Evolutionary conservation across 1,284 basidiomycete genomes (phyloP), one percentile per base, ranked within the genome.

Genomic region (Polyporus tsugae): DNA sequence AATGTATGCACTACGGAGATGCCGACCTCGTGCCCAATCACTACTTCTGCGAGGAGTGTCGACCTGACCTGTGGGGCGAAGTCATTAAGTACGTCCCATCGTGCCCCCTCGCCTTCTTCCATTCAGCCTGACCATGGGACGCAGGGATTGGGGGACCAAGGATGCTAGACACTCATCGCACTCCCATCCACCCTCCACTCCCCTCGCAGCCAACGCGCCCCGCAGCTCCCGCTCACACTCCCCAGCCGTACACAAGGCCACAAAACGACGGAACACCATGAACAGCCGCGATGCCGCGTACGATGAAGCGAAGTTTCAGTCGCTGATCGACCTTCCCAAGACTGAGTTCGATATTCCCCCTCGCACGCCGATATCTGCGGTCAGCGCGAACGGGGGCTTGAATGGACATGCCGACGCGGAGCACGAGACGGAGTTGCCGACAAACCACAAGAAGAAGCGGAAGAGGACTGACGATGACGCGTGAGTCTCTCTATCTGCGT

Each of bases 241-340:
- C 10, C 92, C 92, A 1, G 83, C 84, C 35, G 79, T 86, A n/a
- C 83, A 87, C 60, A 85, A 85, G 72, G 88, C 87, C n/a, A 85
- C 90, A 42, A 97, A 96, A 82, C 89, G 95, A 69, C 86, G 97
- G 70, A 96, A 95, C 75, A 99, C 97, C 65, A 98, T 99, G 96
- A 99, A 99, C 80, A 97, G 95, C 76, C 86, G 97, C 67, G 97
- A 98, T 77, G 94, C 96, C 7, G 95, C 93, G 4, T 98, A 97
- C 78, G 71, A 68, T 29, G 96, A 98, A 77, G 95, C 97, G 79
- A 93, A 91, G 70, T 78, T 91, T 65, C 90, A 91, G 77, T 89
- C 91, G 73, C 82, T 92, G 64, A 88, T 93, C 59, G 89, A 92
- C 73, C 86, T 87, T 57, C 90, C 88, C n/a, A 89, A 89, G 29